phyloP scores from a whole-genome alignment of 108 stramenopile genomes.

The Cyclotella cryptica region DNA sequence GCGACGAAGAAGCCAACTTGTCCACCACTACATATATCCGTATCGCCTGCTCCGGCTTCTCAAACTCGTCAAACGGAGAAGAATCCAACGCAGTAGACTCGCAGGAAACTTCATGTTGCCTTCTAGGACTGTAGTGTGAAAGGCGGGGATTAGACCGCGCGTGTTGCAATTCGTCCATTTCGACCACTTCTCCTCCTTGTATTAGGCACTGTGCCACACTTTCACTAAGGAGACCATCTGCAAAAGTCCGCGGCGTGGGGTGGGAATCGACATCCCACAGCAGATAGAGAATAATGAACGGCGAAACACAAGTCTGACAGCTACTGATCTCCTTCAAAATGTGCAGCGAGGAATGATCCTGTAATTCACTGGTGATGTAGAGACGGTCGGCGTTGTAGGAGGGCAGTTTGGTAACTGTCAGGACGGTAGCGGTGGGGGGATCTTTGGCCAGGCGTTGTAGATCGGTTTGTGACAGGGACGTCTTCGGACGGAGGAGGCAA shows the following conservation, averaged over 20 bases:
- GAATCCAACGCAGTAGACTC: neutral
- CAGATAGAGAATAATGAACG: constrained; percentile 63
- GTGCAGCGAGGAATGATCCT: constrained; percentile 30
- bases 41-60: constrained; percentile 22
- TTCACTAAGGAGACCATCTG: constrained; percentile 37
- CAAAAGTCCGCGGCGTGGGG: constrained; percentile 41
- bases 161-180: constrained; percentile 23
- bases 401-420: constrained; percentile 35
- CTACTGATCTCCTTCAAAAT: neutral
- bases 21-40: constrained; percentile 58
- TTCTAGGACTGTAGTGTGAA: constrained; percentile 29
- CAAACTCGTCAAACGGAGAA: constrained; percentile 5
- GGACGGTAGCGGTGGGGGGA: constrained; percentile 43
- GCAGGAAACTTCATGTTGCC: constrained; percentile 1
- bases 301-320: constrained; percentile 17
- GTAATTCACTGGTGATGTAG: constrained; percentile 69
- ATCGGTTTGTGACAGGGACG: constrained; percentile 34
- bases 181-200: constrained; percentile 28
- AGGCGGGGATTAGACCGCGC: constrained; percentile 19
- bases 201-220: constrained; percentile 36
- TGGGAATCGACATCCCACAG: constrained; percentile 57
- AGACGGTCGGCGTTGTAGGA: constrained; percentile 58
- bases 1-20: constrained; percentile 33
- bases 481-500: constrained; percentile 40
- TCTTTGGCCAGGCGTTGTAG: constrained; percentile 23